Percentiles rank a stretch among this genome's conserved stretches.
Evolutionary conservation across 2,329 filamentous ascomycete species (phyloP).

Genomic region (Colletotrichum sublineola): DNA sequence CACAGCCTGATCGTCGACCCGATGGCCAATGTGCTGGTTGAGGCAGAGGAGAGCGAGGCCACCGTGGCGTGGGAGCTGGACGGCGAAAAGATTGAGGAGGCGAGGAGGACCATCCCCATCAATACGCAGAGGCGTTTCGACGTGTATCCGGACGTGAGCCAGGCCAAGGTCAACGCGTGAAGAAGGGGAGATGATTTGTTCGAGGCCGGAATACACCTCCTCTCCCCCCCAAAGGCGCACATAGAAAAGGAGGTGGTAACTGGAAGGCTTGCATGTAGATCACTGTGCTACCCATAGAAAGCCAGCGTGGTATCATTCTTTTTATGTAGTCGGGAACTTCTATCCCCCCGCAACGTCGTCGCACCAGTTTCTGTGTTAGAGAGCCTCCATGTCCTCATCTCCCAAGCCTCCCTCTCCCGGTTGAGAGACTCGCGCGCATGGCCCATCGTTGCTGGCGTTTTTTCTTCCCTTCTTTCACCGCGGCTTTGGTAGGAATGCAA

Average conservation of each 20-base stretch:
- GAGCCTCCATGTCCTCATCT: not conserved
- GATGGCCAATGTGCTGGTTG: conserved; percentile 82
- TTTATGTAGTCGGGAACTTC: not conserved
- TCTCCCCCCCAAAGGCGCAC: no score
- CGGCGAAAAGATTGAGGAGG: conserved; percentile 77
- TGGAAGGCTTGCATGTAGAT: not conserved
- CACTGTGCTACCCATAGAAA: not conserved
- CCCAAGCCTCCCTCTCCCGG: not conserved
- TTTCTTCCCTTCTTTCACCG: not conserved
- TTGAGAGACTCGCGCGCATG: not conserved
- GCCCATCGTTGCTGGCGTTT: no score
- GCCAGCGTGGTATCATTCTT: not conserved
- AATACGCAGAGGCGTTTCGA: conserved; percentile 90
- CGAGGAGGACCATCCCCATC: conserved; percentile 86
- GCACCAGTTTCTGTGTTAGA: not conserved
- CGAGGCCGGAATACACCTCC: not conserved
- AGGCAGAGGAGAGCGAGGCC: conserved; percentile 83
- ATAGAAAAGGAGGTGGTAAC: not conserved
- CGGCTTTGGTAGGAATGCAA: not conserved
- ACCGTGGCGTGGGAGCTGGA: conserved; percentile 81
- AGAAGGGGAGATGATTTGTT: not conserved
- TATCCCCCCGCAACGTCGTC: not conserved
- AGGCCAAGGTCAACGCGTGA: conserved; percentile 62
- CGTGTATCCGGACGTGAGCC: conserved; percentile 91
- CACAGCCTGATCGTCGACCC: conserved; percentile 92